A percentile compares a stretch with the other conserved stretches of the same genome.
Evolutionary conservation across 1,284 basidiomycete species (phyloP).

Genomic region (Exobasidium cylindrosporum): DNA sequence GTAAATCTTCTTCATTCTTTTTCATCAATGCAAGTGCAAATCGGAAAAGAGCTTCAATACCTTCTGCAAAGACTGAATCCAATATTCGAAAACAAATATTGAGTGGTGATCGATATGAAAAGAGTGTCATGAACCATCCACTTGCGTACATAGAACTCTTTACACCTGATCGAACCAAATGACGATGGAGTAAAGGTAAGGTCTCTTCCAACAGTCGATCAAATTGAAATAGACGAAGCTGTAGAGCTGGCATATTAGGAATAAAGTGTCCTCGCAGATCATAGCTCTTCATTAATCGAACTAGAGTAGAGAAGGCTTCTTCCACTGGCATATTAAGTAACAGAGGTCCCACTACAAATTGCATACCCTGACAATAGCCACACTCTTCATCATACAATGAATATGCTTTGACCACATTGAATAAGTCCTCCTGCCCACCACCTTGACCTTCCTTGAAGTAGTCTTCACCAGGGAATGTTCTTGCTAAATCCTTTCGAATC

Average conservation of each 20-base stretch:
- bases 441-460: conserved; percentile 84
- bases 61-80: conserved; percentile 90
- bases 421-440: conserved; percentile 90
- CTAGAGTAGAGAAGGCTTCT: conserved; percentile 91
- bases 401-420: conserved; percentile 96
- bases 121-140: conserved; percentile 88
- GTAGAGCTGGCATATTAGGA: conserved; percentile 95
- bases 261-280: conserved; percentile 92
- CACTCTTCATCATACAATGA: conserved; percentile 92
- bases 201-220: conserved; percentile 90
- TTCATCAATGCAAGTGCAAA: conserved; percentile 84
- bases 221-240: conserved; percentile 83
- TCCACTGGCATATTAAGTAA: conserved; percentile 67
- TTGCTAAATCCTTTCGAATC: conserved; percentile 79
- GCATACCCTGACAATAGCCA: conserved; percentile 89
- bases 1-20: conserved; percentile 71
- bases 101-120: conserved; percentile 74
- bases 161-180: conserved; percentile 86
- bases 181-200: conserved; percentile 82
- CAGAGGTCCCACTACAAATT: conserved; percentile 86
- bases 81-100: conserved; percentile 92
- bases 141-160: conserved; percentile 86
- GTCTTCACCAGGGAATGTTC: conserved; percentile 96
- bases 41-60: conserved; percentile 92
- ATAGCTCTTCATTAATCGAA: conserved; percentile 96